A percentile compares a stretch with the other conserved stretches of the same genome.
Evolutionary conservation across 2,329 filamentous ascomycete species (phyloP).

Genomic region (Diaporthe capsici): DNA sequence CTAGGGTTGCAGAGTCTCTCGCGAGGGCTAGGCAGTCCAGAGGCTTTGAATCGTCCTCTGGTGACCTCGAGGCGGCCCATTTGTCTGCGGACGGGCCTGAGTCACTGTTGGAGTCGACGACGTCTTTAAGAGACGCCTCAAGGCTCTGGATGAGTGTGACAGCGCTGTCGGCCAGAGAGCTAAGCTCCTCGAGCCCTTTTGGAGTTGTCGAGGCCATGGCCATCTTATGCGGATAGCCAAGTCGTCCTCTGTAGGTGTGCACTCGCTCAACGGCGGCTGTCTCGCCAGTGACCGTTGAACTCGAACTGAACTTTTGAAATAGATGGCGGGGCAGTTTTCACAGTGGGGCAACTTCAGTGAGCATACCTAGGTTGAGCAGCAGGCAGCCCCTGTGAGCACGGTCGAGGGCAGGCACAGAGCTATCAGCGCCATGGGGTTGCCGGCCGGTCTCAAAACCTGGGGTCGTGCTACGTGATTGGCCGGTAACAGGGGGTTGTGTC

Average conservation of each 20-base stretch:
- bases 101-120: conserved; percentile 40
- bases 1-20: conserved; percentile 78
- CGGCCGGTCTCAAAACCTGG: conserved; percentile 18
- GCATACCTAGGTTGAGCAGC: neutral
- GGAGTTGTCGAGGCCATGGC: conserved; percentile 31
- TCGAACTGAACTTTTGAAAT: conserved; percentile 18
- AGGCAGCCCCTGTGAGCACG: neutral
- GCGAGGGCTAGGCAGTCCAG: conserved; percentile 77
- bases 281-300: conserved; percentile 8
- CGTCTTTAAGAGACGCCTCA: conserved; percentile 35
- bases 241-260: neutral
- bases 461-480: conserved; percentile 29
- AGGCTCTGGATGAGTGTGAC: conserved; percentile 45
- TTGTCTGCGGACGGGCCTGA: conserved; percentile 36
- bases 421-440: conserved; percentile 3
- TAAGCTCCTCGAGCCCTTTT: conserved; percentile 45
- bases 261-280: neutral
- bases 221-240: conserved; percentile 14
- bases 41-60: conserved; percentile 41
- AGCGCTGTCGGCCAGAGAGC: conserved; percentile 44
- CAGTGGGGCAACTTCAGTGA: conserved; percentile 6
- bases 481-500: neutral
- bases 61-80: conserved; percentile 38
- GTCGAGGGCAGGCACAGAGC: conserved; percentile 10
- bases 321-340: conserved; percentile 36